Conservation (phyloP, 768 basidiomycete genomes). For the Calvatia gigantea region DNA sequence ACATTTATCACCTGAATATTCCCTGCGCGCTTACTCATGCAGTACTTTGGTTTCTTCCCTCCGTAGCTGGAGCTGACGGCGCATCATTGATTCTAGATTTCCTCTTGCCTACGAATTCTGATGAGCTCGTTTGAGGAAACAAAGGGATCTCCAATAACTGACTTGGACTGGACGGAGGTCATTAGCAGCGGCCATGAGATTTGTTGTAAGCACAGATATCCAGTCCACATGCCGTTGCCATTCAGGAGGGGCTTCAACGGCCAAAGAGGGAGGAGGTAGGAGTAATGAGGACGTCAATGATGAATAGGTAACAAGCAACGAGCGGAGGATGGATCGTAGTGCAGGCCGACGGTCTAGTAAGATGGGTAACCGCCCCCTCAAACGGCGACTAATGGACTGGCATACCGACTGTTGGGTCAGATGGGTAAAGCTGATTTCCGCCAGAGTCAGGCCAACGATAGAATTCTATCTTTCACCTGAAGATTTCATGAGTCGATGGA, state of each 20-base stretch:
- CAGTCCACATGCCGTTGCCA: conserved; percentile 79
- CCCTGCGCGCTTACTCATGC: conserved; percentile 51
- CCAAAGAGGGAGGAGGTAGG: conserved; percentile 53
- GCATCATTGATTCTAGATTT: conserved; percentile 81
- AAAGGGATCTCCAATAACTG: not conserved
- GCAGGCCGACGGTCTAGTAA: conserved; percentile 74
- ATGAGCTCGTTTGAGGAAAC: not conserved
- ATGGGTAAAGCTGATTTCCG: conserved; percentile 76
- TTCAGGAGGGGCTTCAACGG: conserved; percentile 49
- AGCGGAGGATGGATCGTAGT: conserved; percentile 65
- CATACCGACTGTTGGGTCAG: conserved; percentile 66
- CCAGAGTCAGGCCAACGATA: conserved; percentile 80
- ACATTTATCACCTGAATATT: not conserved
- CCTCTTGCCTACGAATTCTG: conserved; percentile 57
- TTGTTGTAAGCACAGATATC: conserved; percentile 78
- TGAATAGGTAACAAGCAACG: conserved; percentile 79
- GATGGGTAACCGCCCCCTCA: not conserved
- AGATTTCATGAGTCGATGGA: conserved; percentile 7
- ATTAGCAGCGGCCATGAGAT: conserved; percentile 88
- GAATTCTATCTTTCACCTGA: conserved; percentile 80
- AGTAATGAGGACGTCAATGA: conserved; percentile 67
- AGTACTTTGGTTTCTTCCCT: conserved; percentile 66
- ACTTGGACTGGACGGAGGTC: conserved; percentile 88
- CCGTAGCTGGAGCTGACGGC: conserved; percentile 69
- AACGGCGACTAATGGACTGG: not conserved